Evolutionary conservation across 2,329 filamentous ascomycete species (phyloP), one percentile per base, ranked within the genome.

Genomic region (Zarea fungicola): DNA sequence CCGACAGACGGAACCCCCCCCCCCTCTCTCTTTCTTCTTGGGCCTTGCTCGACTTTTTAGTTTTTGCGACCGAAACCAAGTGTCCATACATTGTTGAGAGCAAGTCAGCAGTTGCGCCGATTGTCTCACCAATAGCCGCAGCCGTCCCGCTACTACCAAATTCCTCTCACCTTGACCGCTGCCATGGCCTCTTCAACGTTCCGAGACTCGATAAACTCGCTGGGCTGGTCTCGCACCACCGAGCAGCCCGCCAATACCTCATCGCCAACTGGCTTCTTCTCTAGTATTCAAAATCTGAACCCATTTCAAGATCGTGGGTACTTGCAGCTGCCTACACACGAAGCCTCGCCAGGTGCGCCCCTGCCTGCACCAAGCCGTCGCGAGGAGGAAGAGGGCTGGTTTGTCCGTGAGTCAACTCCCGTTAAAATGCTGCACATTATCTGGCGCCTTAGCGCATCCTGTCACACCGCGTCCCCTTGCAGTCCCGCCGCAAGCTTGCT

Each of bases 371-470:
- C 89, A 54, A 88, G 68, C 63, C 80, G 91, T 62, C 83, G 91
- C 59, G 91, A 96, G 64, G 93, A 97, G 69, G 92, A 97, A 65
- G 93, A 96, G 71, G 88, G 85, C 55, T 96, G 88, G 83, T 91
- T 96, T 81, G 85, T 87, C 62, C 76, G 93, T 99, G 81, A 92
- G 93, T 81, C 16, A 25, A 36, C 47, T 50, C 52, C 53, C 46
- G 6, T 29, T 21, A n/a, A n/a, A n/a, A 41, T 43, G 13, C 16
- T 36, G 18, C 34, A 39, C n/a, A 39, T 46, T 46, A 22, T 11
- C 45, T 9, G 28, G 42, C 29, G 23, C 42, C 42, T 45, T 13
- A 7, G 43, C 35, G 43, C 35, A 40, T 40, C 25, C 25, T 29
- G 13, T 29, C 50, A 45, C 54, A 62, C 59, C 53, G 55, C 56